phyloP scores from a whole-genome alignment of 805 yeast genomes.

The Zygoascus bituminiphila region DNA sequence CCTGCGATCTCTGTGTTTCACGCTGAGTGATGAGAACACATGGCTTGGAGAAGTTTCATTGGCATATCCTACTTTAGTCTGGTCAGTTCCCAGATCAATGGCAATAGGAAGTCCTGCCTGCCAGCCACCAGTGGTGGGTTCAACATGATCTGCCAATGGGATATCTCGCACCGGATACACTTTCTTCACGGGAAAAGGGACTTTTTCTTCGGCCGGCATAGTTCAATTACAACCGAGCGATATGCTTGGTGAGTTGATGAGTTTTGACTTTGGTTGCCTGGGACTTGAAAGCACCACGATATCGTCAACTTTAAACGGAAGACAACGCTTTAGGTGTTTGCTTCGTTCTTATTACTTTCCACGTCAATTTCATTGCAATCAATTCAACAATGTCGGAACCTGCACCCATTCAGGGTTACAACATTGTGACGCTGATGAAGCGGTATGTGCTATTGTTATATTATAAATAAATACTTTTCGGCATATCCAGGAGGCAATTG shows the following conservation, averaged over 20 bases:
- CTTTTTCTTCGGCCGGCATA: constrained; percentile 1
- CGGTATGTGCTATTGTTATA: constrained; percentile 32
- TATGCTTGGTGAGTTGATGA: background rate
- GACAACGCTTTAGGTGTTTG: too few relatives aligned
- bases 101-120: constrained; percentile 64
- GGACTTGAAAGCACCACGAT: too few relatives aligned
- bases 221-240: background rate
- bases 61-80: constrained; percentile 33
- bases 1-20: constrained; percentile 75
- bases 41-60: constrained; percentile 37
- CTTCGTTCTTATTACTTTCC: too few relatives aligned
- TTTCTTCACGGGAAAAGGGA: constrained; percentile 4
- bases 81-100: constrained; percentile 71
- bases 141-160: constrained; percentile 14
- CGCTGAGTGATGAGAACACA: constrained; percentile 57
- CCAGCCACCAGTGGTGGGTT: constrained; percentile 46
- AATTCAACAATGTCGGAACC: constrained; percentile 9
- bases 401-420: constrained; percentile 68
- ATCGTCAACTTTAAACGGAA: too few relatives aligned
- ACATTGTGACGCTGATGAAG: constrained; percentile 70
- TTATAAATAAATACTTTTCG: background rate
- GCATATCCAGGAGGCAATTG: background rate
- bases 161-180: constrained; percentile 25
- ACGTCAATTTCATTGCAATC: too few relatives aligned
- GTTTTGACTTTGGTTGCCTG: background rate